Conservation (phyloP, 352 stramenopile genomes). For the Pythium apleroticum region DNA sequence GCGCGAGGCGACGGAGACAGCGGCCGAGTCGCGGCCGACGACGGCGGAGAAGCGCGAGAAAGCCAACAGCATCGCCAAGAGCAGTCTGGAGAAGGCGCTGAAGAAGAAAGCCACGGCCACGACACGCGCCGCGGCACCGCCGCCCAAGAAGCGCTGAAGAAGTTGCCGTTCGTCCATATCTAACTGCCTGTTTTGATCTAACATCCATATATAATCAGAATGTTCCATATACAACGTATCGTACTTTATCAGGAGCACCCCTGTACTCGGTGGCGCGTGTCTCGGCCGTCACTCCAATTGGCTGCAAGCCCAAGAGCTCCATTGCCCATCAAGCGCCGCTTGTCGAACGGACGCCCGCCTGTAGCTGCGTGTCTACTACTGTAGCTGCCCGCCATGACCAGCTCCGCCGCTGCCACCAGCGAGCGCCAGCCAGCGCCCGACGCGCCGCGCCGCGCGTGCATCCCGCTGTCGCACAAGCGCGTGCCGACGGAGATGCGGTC, state of each 20-base stretch:
- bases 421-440: conserved; percentile 40
- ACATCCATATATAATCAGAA: conserved; percentile 16
- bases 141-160: conserved; percentile 19
- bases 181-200: neutral
- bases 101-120: conserved; percentile 37
- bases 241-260: neutral
- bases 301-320: neutral
- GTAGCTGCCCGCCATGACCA: neutral
- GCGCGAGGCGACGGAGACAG: conserved; percentile 4
- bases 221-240: neutral
- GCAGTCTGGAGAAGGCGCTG: conserved; percentile 44
- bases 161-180: conserved; percentile 27
- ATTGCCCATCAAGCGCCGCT: conserved; percentile 1
- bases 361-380: neutral
- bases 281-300: neutral
- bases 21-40: conserved; percentile 2
- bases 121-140: neutral
- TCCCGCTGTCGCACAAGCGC: conserved; percentile 54
- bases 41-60: conserved; percentile 25
- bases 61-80: conserved; percentile 24
- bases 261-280: conserved; percentile 2
- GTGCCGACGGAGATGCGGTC: conserved; percentile 53
- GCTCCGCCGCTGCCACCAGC: neutral
- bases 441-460: conserved; percentile 35
- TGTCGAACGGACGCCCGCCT: neutral